These are phyloP conservation scores for Neofusicoccum umdonicola DNA, from an alignment of 2,329 filamentous ascomycete genomes.

Conservation along the genomic window DNA sequence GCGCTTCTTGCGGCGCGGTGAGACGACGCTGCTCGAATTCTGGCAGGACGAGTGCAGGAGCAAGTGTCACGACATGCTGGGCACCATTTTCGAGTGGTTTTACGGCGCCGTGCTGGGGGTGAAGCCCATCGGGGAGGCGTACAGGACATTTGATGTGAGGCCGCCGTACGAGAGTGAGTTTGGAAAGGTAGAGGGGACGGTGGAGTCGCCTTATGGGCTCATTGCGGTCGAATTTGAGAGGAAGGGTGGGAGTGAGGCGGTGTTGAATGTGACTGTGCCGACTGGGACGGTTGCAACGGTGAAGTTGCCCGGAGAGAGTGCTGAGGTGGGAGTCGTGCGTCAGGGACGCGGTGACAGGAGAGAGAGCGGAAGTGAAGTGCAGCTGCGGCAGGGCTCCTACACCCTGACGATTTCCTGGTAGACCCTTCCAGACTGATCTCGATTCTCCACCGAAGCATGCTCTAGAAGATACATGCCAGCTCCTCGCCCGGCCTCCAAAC, in stretches of 20 bases:
- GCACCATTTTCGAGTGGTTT: constrained; percentile 51
- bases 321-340: background rate
- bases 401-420: background rate
- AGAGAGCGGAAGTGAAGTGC: background rate
- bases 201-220: constrained; percentile 41
- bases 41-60: constrained; percentile 46
- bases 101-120: constrained; percentile 44
- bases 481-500: no score
- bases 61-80: constrained; percentile 51
- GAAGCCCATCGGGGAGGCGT: constrained; percentile 38
- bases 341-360: background rate
- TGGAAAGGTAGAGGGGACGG: constrained; percentile 34
- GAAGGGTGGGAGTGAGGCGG: background rate
- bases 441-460: no score
- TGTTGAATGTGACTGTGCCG: constrained; percentile 26
- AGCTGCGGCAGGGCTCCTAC: background rate
- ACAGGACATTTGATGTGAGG: constrained; percentile 40
- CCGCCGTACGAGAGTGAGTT: constrained; percentile 44
- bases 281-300: constrained; percentile 24
- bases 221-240: constrained; percentile 31
- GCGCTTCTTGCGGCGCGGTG: constrained; percentile 47
- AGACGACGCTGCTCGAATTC: constrained; percentile 46
- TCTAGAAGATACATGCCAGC: no score
- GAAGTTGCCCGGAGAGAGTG: constrained; percentile 19
- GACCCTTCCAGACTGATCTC: no score